phyloP scores from a whole-genome alignment of 352 stramenopile species.

The Globisporangium barbulae region DNA sequence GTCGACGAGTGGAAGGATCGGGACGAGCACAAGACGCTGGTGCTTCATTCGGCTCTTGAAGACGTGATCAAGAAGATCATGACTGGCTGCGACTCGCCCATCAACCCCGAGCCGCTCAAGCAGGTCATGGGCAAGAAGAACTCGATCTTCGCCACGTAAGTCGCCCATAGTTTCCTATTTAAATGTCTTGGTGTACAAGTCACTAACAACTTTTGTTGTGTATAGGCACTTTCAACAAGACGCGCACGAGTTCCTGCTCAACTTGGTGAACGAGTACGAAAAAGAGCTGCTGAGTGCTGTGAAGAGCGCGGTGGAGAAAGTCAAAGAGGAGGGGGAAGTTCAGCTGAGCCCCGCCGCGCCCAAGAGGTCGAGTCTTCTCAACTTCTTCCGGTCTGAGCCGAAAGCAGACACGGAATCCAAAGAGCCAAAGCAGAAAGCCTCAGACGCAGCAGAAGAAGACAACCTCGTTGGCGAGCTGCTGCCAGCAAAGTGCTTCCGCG shows the following conservation, averaged over 20 bases:
- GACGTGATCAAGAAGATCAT: constrained; percentile 61
- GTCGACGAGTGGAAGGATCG: constrained; percentile 47
- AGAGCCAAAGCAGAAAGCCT: constrained; percentile 6
- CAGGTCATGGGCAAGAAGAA: constrained; percentile 73
- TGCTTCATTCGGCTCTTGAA: constrained; percentile 50
- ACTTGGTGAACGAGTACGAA: constrained; percentile 82
- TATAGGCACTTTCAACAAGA: constrained; percentile 82
- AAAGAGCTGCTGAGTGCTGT: constrained; percentile 68
- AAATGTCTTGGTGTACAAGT: background rate
- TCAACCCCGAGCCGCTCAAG: constrained; percentile 82
- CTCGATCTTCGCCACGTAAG: constrained; percentile 78
- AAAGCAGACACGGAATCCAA: constrained; percentile 19
- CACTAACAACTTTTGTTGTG: background rate
- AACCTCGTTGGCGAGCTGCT: constrained; percentile 56
- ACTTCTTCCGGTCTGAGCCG: constrained; percentile 46
- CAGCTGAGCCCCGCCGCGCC: constrained; percentile 12
- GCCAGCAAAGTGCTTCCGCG: constrained; percentile 75
- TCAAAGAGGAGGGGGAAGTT: constrained; percentile 11
- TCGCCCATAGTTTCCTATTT: constrained; percentile 5
- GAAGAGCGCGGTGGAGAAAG: constrained; percentile 18
- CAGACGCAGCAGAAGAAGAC: constrained; percentile 22
- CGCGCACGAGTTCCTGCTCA: constrained; percentile 84
- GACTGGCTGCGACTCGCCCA: constrained; percentile 57
- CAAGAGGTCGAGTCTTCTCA: constrained; percentile 53
- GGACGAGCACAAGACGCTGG: constrained; percentile 49